Evolutionary conservation across 169 alveolate genomes (phyloP), one percentile per base, ranked within the genome.

Genomic region (Plasmodium billcollinsi): DNA sequence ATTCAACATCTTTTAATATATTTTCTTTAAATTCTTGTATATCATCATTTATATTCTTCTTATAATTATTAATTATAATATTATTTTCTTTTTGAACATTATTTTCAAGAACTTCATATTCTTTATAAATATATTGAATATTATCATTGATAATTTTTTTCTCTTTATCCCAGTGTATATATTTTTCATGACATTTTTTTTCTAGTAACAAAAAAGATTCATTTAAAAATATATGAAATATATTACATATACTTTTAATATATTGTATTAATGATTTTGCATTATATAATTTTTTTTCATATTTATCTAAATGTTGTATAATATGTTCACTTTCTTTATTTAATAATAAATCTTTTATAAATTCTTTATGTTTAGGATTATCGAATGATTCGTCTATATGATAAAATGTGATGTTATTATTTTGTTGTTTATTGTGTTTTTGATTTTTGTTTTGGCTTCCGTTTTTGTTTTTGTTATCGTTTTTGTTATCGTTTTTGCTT

Each of bases 121-220:
- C 69, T 2, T 73, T 63, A 69, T 47, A 33, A 8, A 59, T 62
- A 11, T 83, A 45, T 54, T 56, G 29, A 8, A 69, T 47, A 12
- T 69, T 11, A 1, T 43, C n/a, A 26, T 70, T 21, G 9, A 83
- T 3, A 45, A 39, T 49, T 1, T 83, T 29, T 21, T 62, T 18
- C 24, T 83, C 78, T 0, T 47, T 49, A 7, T 49, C 20, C 39
- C 69, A 29, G 3, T n/a, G 18, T 11, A 9, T 21, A 21, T 14
- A n/a, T 70, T 70, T 67, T 33, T 83, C 66, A 8, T 70, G 29
- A 26, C 69, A 20, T 9, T 58, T 72, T 14, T 83, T 70, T 69
- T 83, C 71, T 39, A 83, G 52, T 11, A 15, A 8, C 11, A 47
- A 11, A 58, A 15, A 39, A 1, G 65, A 52, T n/a, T 26, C 8